These are phyloP conservation scores for Purshia tridentata DNA, from an alignment of 306 rosid species.

Conservation along the genomic window DNA sequence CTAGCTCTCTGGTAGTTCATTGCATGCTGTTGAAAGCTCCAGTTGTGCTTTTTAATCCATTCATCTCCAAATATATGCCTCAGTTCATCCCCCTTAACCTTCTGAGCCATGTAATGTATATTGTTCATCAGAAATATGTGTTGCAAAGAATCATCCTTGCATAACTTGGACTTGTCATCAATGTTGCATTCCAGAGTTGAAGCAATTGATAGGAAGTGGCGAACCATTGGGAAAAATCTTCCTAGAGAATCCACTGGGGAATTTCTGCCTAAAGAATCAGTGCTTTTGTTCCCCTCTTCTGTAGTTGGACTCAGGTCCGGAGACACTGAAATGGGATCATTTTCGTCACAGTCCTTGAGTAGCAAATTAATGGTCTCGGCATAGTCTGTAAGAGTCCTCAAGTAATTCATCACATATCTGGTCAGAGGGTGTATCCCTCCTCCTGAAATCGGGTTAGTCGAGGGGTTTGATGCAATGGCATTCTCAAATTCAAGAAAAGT, in stretches of 20 bases:
- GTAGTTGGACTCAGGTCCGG: slow-evolving; percentile 57
- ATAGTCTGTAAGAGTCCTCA: slow-evolving; percentile 68
- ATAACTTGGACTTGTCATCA: slow-evolving; percentile 64
- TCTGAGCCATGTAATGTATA: slow-evolving; percentile 84
- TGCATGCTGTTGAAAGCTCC: slow-evolving; percentile 82
- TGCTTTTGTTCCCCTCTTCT: slow-evolving; percentile 45
- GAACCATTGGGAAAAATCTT: slow-evolving; percentile 53
- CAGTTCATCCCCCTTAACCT: slow-evolving; percentile 76
- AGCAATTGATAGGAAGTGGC: slow-evolving; percentile 56
- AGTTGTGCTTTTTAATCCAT: slow-evolving; percentile 74
- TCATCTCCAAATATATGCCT: slow-evolving; percentile 58
- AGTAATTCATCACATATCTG: slow-evolving; percentile 84
- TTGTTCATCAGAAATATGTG: slow-evolving; percentile 91
- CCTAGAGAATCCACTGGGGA: slow-evolving; percentile 51
- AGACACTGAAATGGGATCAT: slow-evolving; percentile 37
- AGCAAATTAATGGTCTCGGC: slow-evolving; percentile 61
- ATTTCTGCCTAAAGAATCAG: slow-evolving; percentile 32
- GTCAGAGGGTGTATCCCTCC: slow-evolving; percentile 90
- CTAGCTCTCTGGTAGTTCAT: slow-evolving; percentile 76
- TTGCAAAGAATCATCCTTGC: slow-evolving; percentile 67
- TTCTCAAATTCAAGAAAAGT: slow-evolving; percentile 67
- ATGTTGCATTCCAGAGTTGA: slow-evolving; percentile 71
- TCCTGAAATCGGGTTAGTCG: slow-evolving; percentile 59
- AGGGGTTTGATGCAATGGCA: slow-evolving; percentile 68
- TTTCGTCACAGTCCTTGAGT: slow-evolving; percentile 53